These are phyloP conservation scores for Litsea cubeba DNA, from an alignment of 164 flowering plant genomes.

Conservation along the genomic window DNA sequence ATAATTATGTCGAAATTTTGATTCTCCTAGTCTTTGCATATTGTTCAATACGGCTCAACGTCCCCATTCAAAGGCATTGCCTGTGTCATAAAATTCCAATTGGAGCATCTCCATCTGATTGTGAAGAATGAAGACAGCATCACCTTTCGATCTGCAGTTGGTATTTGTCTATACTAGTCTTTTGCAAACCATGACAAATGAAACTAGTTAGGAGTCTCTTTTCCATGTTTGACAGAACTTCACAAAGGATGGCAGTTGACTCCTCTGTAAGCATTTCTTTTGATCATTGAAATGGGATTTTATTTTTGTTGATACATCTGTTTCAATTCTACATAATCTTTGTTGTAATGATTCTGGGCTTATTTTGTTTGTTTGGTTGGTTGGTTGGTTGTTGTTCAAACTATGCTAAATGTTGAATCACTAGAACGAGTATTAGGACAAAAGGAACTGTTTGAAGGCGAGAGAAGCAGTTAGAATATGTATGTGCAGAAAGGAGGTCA, in stretches of 20 bases:
- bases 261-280: conserved; percentile 9
- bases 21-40: conserved; percentile 22
- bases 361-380: too few relatives aligned
- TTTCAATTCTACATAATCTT: neutral
- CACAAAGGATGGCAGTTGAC: conserved; percentile 22
- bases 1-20: conserved; percentile 29
- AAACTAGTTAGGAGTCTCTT: conserved; percentile 37
- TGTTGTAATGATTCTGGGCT: too few relatives aligned
- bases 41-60: conserved; percentile 14
- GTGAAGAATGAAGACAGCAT: conserved; percentile 20
- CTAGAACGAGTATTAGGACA: neutral
- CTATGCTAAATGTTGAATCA: neutral
- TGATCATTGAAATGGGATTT: conserved; percentile 1
- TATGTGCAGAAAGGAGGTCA: too few relatives aligned
- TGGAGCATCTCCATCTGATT: conserved; percentile 23
- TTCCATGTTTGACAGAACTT: conserved; percentile 29
- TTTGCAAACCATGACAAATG: conserved; percentile 31
- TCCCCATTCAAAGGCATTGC: conserved; percentile 21
- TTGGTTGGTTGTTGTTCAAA: too few relatives aligned
- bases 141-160: conserved; percentile 6
- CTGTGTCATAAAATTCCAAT: conserved; percentile 44
- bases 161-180: too few relatives aligned
- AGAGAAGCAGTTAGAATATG: too few relatives aligned
- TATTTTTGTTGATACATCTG: neutral
- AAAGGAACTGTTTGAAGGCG: neutral